Evolutionary conservation across 1,139 yeast genomes (phyloP), one percentile per base, ranked within the genome.

Genomic region (Geotrichum candidum): DNA sequence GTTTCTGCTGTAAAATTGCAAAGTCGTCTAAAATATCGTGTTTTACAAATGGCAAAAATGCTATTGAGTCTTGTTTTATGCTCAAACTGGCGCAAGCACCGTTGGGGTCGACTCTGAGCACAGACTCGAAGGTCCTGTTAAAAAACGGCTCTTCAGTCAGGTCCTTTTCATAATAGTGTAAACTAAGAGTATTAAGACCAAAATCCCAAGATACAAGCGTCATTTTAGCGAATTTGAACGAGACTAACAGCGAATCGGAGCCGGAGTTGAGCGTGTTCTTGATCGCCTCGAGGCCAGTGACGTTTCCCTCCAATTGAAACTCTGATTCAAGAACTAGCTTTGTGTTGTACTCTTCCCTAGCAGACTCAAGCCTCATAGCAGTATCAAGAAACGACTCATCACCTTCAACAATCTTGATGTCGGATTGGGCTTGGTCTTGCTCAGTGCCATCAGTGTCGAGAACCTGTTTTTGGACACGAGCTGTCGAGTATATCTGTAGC

Each of bases 121-220:
- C 77, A 0, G 90, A 77, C 6, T 77, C 56, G 75, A 74, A 61
- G 71, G 71, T 60, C 80, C 74, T 63, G 75, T 80, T 70, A 80
- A 84, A 64, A 78, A 79, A 52, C 84, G 84, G 62, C 78, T 72
- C 61, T 78, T 80, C 68, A 77, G 82, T 61, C 15, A 88, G 80
- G 54, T 85, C 83, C 61, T 84, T 83, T 70, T 92, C 98, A 73
- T 92, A 94, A 72, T 83, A 90, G 74, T 94, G 99, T 61, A 94
- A 78, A 58, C 97, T 89, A 2, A 85, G 81, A 0, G 97, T 90
- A 23, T 82, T 78, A 15, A 94, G 79, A 0, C 81, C 74, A 11
- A 76, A 76, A 70, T 90, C 87, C 91, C 96, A 94, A 64, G 81
- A 80, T 33, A 94, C 76, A 51, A 92, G 76, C 0, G 96, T 88